Percentiles rank a stretch among this genome's conserved stretches.
phyloP scores from a whole-genome alignment of 257 asterid species.

The Catharanthus roseus region DNA sequence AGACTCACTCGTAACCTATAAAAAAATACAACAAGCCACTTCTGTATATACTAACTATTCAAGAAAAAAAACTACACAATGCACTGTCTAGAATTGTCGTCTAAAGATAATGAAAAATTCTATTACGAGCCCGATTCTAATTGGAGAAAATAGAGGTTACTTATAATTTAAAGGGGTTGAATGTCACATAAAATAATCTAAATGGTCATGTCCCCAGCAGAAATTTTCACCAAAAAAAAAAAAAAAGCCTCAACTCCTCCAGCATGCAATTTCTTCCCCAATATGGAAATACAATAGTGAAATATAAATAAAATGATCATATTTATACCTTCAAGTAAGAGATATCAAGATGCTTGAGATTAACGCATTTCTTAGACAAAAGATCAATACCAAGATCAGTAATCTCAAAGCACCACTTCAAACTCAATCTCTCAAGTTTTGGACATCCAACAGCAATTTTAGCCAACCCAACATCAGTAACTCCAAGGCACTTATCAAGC shows the following conservation, averaged over 20 bases:
- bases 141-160: too few species aligned
- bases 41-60: too few species aligned
- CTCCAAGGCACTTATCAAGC: constrained; percentile 47
- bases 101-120: too few species aligned
- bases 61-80: too few species aligned
- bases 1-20: constrained; percentile 56
- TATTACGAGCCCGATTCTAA: too few species aligned
- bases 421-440: constrained; percentile 40
- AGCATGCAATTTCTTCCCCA: constrained; percentile 3
- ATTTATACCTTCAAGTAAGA: constrained; percentile 55
- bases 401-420: constrained; percentile 62
- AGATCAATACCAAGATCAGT: constrained; percentile 58
- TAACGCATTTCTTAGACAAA: constrained; percentile 45
- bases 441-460: constrained; percentile 51
- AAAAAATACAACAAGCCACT: too few species aligned
- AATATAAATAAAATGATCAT: neutral
- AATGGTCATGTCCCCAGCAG: too few species aligned
- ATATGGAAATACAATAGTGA: neutral
- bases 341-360: constrained; percentile 46
- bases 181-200: too few species aligned
- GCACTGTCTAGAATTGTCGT: too few species aligned
- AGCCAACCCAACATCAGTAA: constrained; percentile 66
- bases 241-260: neutral
- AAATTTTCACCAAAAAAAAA: neutral
- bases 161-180: too few species aligned